Percentiles rank a stretch among this genome's conserved stretches.
Conservation (phyloP, 352 stramenopile genomes). For the Pythium vanterpoolii region DNA sequence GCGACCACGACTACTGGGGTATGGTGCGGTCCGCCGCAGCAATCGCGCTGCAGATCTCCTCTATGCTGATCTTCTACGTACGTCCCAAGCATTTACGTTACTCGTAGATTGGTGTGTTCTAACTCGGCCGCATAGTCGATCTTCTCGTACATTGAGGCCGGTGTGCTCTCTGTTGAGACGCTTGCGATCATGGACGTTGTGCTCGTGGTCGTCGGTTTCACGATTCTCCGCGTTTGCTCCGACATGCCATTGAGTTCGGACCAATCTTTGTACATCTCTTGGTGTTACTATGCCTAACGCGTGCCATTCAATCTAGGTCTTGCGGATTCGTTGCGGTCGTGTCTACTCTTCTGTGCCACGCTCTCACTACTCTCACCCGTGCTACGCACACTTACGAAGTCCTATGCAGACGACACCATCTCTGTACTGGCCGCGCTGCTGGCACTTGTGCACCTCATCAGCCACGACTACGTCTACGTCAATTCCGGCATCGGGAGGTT, state of each 20-base stretch:
- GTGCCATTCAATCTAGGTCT: slow-evolving; percentile 27
- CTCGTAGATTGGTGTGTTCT: neutral
- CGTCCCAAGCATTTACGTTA: slow-evolving; percentile 14
- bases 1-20: slow-evolving; percentile 76
- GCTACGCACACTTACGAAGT: slow-evolving; percentile 87
- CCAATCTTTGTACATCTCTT: neutral
- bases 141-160: slow-evolving; percentile 68
- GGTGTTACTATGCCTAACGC: neutral
- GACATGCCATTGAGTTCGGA: slow-evolving; percentile 22
- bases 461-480: slow-evolving; percentile 90
- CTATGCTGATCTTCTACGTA: slow-evolving; percentile 88
- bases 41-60: slow-evolving; percentile 88
- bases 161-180: slow-evolving; percentile 46
- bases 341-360: slow-evolving; percentile 77
- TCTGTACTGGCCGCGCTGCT: slow-evolving; percentile 79
- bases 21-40: slow-evolving; percentile 83
- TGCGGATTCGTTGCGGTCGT: slow-evolving; percentile 55
- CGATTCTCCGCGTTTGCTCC: slow-evolving; percentile 49
- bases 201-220: slow-evolving; percentile 51
- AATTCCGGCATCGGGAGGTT: slow-evolving; percentile 76
- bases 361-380: slow-evolving; percentile 88
- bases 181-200: slow-evolving; percentile 58
- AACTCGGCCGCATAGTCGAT: slow-evolving; percentile 35
- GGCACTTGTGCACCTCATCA: slow-evolving; percentile 82
- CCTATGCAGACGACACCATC: slow-evolving; percentile 92